Evolutionary conservation across 495 filamentous ascomycete species (phyloP).

Genomic region (Daldinia caldariorum): DNA sequence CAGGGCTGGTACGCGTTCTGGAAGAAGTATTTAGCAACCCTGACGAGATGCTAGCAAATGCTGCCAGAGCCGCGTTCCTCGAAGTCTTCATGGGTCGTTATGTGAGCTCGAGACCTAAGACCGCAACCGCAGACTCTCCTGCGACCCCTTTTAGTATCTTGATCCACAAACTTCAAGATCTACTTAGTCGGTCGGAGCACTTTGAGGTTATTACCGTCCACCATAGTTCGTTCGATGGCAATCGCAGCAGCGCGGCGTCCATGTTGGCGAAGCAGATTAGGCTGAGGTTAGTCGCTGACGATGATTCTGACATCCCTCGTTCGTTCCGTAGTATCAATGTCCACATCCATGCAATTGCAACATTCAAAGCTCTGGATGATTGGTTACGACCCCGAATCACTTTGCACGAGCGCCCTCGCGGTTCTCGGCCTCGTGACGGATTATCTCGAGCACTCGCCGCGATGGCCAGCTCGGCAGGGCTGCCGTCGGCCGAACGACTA

Average conservation of each 20-base stretch:
- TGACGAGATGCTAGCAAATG: constrained; percentile 61
- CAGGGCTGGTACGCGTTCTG: constrained; percentile 84
- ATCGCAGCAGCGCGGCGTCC: constrained; percentile 88
- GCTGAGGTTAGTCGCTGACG: constrained; percentile 88
- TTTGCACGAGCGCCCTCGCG: constrained; percentile 80
- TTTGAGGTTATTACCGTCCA: constrained; percentile 97
- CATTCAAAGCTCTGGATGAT: constrained; percentile 96
- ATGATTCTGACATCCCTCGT: constrained; percentile 85
- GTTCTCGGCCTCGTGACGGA: constrained; percentile 71
- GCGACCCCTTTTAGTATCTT: constrained; percentile 90
- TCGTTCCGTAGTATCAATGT: constrained; percentile 94
- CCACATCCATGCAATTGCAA: constrained; percentile 97
- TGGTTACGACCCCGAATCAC: constrained; percentile 92
- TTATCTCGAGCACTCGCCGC: constrained; percentile 74
- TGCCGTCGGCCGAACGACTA: constrained; percentile 56
- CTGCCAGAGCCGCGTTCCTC: constrained; percentile 83
- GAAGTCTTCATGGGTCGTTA: constrained; percentile 91
- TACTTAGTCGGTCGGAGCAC: constrained; percentile 95
- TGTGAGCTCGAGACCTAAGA: constrained; percentile 68
- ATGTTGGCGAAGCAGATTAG: constrained; percentile 97
- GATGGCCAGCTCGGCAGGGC: constrained; percentile 81
- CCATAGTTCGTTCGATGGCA: constrained; percentile 90
- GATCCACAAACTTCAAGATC: constrained; percentile 93
- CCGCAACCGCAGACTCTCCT: constrained; percentile 68
- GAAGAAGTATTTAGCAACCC: constrained; percentile 82